Evolutionary conservation across 768 basidiomycete genomes (phyloP), one percentile per base, ranked within the genome.

Genomic region (Mycena vitilis): DNA sequence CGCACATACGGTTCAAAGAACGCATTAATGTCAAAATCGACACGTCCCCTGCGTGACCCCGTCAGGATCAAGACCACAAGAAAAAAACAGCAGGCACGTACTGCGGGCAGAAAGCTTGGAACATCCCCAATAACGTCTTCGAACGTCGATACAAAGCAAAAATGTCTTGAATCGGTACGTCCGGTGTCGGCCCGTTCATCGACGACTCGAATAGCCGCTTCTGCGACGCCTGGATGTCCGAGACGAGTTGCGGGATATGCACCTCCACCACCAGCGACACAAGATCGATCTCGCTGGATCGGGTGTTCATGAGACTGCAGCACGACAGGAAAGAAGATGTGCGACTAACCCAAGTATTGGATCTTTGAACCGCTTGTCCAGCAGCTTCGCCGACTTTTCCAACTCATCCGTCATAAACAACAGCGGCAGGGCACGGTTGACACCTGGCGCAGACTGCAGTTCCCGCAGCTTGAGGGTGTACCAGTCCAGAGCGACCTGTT

Each of bases 1-100:
- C 88, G 85, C 10, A 98, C 94, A 77, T 95, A 95, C 3, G 91
- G 88, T 77, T 95, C 92, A 75, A 99, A 99, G 80, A 93, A 94
- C 5, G 82, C 83, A 5, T 89, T 84, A 36, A 95, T 80, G 70
- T 95, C 88, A 73, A 96, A 94, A 12, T 85, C 81, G 20, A 91
- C 75, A 20, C 85, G 82, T 0, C 82, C 84, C 16, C 91, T 93
- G 71, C 49, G 54, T 9, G 37, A 66, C 10, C n/a, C n/a, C 22
- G 37, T 51, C 22, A 60, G 13, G 53, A 68, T 30, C 30, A 5
- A 30, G 30, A 30, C 30, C 68, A 54, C 25, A 13, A 40, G 64
- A 15, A 56, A 30, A 34, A 36, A 23, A 62, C 23, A 47, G 9
- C 36, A 57, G 4, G 23, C 42, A 84, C 90, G 77, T 74, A 96